Evolutionary conservation across 306 rosid species (phyloP).

Genomic region (Pyrus betulifolia): DNA sequence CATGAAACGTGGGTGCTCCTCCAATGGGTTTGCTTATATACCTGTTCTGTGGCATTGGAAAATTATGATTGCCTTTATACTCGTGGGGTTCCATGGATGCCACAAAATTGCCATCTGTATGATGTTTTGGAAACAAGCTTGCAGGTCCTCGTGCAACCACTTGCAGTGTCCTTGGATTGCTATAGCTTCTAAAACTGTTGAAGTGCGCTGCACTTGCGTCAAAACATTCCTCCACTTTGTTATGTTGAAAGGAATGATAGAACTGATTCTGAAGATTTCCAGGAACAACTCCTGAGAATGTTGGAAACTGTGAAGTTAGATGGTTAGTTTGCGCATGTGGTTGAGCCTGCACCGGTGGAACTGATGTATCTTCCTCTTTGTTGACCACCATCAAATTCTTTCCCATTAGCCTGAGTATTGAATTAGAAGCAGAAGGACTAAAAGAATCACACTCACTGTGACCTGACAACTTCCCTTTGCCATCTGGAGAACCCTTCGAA

Average conservation of each 20-base stretch:
- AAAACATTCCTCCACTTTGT: conserved; percentile 13
- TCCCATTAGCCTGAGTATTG: conserved; percentile 56
- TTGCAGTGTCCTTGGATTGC: not conserved
- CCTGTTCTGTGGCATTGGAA: conserved; percentile 12
- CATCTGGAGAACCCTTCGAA: conserved; percentile 17
- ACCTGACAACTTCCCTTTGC: conserved; percentile 18
- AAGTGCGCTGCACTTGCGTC: conserved; percentile 11
- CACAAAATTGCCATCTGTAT: conserved; percentile 14
- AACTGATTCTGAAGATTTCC: conserved; percentile 20
- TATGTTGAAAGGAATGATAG: conserved; percentile 18
- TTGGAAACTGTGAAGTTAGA: conserved; percentile 19
- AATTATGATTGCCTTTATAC: conserved; percentile 16
- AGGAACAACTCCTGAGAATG: conserved; percentile 18
- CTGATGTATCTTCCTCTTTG: conserved; percentile 36
- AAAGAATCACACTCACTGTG: conserved; percentile 23
- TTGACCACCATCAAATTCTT: conserved; percentile 60
- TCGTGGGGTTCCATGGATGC: conserved; percentile 16
- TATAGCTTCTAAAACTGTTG: conserved; percentile 11
- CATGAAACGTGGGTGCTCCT: conserved; percentile 4
- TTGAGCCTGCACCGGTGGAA: conserved; percentile 22
- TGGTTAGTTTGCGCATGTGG: conserved; percentile 15
- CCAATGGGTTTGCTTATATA: conserved; percentile 12
- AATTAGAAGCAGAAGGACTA: conserved; percentile 44
- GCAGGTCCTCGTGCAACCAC: conserved; percentile 14
- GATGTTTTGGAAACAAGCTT: conserved; percentile 20